These are phyloP conservation scores for Gentiana dahurica DNA, from an alignment of 257 asterid genomes.

Conservation along the genomic window DNA sequence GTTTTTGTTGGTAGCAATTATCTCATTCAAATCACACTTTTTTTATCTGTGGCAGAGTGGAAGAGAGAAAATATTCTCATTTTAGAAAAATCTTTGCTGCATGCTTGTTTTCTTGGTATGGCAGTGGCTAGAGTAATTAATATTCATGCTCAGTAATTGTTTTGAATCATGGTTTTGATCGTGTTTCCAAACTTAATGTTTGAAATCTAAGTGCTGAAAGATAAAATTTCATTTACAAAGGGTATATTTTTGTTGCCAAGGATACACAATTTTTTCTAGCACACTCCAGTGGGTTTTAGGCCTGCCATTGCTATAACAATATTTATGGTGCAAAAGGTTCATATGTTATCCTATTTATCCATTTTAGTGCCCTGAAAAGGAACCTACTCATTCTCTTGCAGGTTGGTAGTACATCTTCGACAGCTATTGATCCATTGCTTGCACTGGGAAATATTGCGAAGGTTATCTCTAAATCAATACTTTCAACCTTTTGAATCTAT, in stretches of 20 bases:
- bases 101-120: no score
- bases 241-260: neutral
- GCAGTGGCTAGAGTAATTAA: no score
- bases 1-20: no score
- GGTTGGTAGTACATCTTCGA: constrained; percentile 94
- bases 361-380: constrained; percentile 1
- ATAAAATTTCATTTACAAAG: no score
- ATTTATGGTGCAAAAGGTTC: no score
- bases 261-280: neutral
- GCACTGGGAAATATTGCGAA: constrained; percentile 55
- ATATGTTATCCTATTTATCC: neutral
- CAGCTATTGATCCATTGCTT: constrained; percentile 88
- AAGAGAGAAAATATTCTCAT: no score
- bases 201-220: neutral
- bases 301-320: no score
- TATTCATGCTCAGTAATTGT: neutral
- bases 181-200: neutral
- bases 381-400: constrained; percentile 18
- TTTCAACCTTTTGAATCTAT: no score
- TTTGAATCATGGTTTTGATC: neutral
- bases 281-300: no score
- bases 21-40: no score
- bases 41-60: no score
- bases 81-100: no score
- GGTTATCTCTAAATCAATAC: constrained; percentile 20